These are phyloP conservation scores for Hymenoscyphus fructigenus DNA, from an alignment of 2,329 filamentous ascomycete genomes.

Conservation along the genomic window DNA sequence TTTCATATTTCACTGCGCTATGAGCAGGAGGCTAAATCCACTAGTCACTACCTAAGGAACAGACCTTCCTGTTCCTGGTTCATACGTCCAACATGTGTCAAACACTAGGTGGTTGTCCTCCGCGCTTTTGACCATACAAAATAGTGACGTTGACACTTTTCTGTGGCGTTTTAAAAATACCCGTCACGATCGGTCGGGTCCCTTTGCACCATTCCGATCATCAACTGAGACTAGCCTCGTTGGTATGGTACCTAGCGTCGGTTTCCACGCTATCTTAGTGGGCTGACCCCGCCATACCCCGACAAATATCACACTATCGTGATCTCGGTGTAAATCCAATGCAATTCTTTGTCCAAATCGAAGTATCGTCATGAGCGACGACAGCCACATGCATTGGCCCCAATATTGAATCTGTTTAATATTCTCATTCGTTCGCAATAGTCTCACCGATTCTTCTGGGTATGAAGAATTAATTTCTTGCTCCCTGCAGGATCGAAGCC, in stretches of 20 bases:
- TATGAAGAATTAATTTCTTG: constrained; percentile 29
- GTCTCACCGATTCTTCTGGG: constrained; percentile 23
- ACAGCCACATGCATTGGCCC: neutral
- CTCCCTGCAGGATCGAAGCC: constrained; percentile 40
- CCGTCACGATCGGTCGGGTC: neutral
- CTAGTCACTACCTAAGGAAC: neutral
- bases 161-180: neutral
- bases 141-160: constrained; percentile 22
- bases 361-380: neutral
- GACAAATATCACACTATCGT: neutral
- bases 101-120: neutral
- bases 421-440: neutral
- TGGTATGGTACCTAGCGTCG: neutral
- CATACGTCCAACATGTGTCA: neutral
- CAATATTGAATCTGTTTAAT: neutral
- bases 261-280: neutral
- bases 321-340: neutral
- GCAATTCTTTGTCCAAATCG: neutral
- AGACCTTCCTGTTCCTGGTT: neutral
- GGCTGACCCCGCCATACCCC: neutral
- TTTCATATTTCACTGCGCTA: neutral
- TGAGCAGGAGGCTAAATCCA: neutral
- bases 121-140: neutral
- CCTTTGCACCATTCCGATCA: neutral
- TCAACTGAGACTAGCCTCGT: neutral